phyloP scores from a whole-genome alignment of 2,329 filamentous ascomycete genomes.

The Beauveria varroae region DNA sequence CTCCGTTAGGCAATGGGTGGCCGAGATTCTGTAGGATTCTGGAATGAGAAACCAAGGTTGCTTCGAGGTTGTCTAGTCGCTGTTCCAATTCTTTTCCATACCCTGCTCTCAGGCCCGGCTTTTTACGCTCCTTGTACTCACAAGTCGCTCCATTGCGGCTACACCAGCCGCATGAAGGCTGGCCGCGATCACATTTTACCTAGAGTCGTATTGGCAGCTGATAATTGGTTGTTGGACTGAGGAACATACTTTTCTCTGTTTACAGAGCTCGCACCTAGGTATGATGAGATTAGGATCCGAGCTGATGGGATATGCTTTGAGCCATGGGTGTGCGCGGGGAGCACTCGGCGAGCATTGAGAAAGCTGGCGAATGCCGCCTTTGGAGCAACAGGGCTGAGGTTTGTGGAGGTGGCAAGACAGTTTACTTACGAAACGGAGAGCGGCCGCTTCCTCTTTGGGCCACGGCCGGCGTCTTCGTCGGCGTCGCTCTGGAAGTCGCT shows the following conservation, averaged over 20 bases:
- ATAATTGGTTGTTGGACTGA: background rate
- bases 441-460: constrained; percentile 52
- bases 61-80: constrained; percentile 61
- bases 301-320: constrained; percentile 11
- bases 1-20: constrained; percentile 24
- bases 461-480: constrained; percentile 35
- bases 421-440: constrained; percentile 50
- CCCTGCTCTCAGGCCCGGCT: constrained; percentile 56
- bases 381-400: background rate
- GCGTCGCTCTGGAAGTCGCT: constrained; percentile 47
- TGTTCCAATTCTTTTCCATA: constrained; percentile 70
- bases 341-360: background rate
- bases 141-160: constrained; percentile 54
- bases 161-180: constrained; percentile 65
- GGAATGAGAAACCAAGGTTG: constrained; percentile 57
- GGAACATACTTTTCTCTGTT: constrained; percentile 62
- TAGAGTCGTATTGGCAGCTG: constrained; percentile 21
- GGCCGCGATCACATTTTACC: constrained; percentile 70
- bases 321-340: background rate
- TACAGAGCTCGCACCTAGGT: constrained; percentile 66
- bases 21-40: constrained; percentile 57
- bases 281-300: constrained; percentile 29
- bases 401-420: constrained; percentile 11
- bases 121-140: constrained; percentile 63
- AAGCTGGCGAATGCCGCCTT: background rate